phyloP scores from a whole-genome alignment of 164 flowering plant species.

The Dillenia turbinata region DNA sequence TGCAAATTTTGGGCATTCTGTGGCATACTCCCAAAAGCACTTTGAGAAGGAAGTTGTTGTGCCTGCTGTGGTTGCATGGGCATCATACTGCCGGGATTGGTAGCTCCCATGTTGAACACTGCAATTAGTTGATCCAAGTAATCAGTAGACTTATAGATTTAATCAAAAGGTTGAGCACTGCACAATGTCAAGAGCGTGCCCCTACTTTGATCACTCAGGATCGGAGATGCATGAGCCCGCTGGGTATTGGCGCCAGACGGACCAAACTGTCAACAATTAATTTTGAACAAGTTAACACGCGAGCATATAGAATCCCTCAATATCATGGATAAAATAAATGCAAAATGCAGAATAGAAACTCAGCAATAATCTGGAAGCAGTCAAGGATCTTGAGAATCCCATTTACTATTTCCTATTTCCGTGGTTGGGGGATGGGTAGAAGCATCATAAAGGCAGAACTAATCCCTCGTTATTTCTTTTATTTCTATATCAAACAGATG shows the following conservation, averaged over 20 bases:
- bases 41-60: slow-evolving; percentile 52
- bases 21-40: slow-evolving; percentile 63
- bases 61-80: slow-evolving; percentile 52
- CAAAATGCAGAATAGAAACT: background rate
- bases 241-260: slow-evolving; percentile 61
- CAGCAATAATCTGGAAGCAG: too few species aligned
- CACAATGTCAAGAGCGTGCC: background rate
- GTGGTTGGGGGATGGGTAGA: too few species aligned
- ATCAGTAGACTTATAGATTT: background rate
- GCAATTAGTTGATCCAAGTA: slow-evolving; percentile 10
- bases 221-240: slow-evolving; percentile 66
- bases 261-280: slow-evolving; percentile 44
- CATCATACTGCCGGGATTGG: slow-evolving; percentile 60
- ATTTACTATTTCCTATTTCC: too few species aligned
- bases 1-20: slow-evolving; percentile 70
- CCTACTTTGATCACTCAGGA: slow-evolving; percentile 80
- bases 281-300: background rate
- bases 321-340: background rate
- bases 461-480: too few species aligned
- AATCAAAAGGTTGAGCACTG: background rate
- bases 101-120: slow-evolving; percentile 86
- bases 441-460: too few species aligned
- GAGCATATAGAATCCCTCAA: too few species aligned
- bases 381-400: too few species aligned
- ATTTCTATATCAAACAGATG: too few species aligned